Evolutionary conservation across 2,329 filamentous ascomycete species (phyloP), one percentile per base, ranked within the genome.

Genomic region (Sclerotinia trifoliorum): DNA sequence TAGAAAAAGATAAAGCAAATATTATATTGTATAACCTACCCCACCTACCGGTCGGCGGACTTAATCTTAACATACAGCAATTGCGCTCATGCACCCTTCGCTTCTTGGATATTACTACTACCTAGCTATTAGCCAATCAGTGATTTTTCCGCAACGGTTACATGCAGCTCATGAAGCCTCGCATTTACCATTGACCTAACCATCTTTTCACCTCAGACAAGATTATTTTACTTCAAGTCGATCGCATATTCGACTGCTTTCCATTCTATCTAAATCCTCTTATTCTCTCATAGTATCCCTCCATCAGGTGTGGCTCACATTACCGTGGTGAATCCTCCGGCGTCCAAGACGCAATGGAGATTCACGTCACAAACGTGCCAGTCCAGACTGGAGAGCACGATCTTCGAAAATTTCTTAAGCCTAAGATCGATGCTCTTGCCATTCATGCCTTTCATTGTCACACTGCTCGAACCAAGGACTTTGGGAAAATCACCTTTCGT

Each of bases 401-500:
- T 52, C 70, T 86, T 15, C 74, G 76, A 21, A 71, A 78, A 0
- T 80, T 79, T 58, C 78, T 86, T 19, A 74, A 76, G 24, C 75
- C 77, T 0, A 74, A 76, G 19, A 74, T 86, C 8, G 69, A 65
- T 7, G 68, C 73, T 1, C 78, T 83, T 10, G 75, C 75, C 1
- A 81, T 85, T 67, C 64, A 77, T 5, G 74, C 77, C 42, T 84
- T 79, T 70, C 76, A 82, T 57, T 80, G 80, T 57, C 77, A 81
- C 44, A 85, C 85, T 70, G 74, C 78, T 5, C 73, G 70, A 19
- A 75, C 73, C 46, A 83, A 80, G 67, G 69, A 71, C 6, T 79
- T 78, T 70, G 85, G 81, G 0, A 78, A 77, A 17, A 70, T 86
- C 52, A 84, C 83, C 0, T 79, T 86, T 29, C 78, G 82, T 1